Conservation (phyloP, 495 filamentous ascomycete genomes). For the Lophiotrema nucula region DNA sequence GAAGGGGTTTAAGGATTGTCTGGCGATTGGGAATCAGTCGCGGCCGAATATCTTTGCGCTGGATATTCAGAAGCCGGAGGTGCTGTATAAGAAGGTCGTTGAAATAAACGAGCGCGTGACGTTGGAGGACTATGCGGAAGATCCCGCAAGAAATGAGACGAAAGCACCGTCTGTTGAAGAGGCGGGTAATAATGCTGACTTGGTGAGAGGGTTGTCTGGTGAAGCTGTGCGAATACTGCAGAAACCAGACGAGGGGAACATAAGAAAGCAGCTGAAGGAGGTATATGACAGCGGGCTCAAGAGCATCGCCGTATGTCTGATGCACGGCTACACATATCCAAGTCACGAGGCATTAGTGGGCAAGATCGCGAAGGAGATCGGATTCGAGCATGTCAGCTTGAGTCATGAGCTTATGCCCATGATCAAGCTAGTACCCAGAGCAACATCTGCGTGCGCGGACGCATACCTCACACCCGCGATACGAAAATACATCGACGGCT, state of each 20-base stretch:
- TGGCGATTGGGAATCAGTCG: constrained; percentile 61
- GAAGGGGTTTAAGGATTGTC: constrained; percentile 87
- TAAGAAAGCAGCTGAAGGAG: constrained; percentile 55
- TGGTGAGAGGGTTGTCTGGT: constrained; percentile 66
- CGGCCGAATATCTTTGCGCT: constrained; percentile 50
- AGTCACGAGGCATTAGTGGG: constrained; percentile 70
- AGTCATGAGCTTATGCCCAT: constrained; percentile 86
- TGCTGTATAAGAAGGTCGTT: constrained; percentile 47
- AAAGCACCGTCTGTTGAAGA: constrained; percentile 50
- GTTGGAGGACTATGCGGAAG: constrained; percentile 83
- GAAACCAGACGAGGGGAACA: constrained; percentile 53
- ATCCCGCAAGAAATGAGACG: constrained; percentile 60
- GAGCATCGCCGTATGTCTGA: constrained; percentile 74
- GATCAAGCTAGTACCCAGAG: constrained; percentile 85
- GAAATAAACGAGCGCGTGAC: constrained; percentile 54
- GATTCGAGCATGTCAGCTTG: constrained; percentile 72
- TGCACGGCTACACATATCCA: constrained; percentile 81
- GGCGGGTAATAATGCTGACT: constrained; percentile 47
- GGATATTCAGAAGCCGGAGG: constrained; percentile 48
- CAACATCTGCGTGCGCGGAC: constrained; percentile 90
- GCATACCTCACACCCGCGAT: constrained; percentile 96
- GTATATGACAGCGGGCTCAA: constrained; percentile 62
- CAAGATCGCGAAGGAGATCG: constrained; percentile 66
- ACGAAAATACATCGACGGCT: constrained; percentile 90
- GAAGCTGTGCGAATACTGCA: constrained; percentile 68